Conservation (phyloP, 164 flowering plant species). For the Stephania japonica region DNA sequence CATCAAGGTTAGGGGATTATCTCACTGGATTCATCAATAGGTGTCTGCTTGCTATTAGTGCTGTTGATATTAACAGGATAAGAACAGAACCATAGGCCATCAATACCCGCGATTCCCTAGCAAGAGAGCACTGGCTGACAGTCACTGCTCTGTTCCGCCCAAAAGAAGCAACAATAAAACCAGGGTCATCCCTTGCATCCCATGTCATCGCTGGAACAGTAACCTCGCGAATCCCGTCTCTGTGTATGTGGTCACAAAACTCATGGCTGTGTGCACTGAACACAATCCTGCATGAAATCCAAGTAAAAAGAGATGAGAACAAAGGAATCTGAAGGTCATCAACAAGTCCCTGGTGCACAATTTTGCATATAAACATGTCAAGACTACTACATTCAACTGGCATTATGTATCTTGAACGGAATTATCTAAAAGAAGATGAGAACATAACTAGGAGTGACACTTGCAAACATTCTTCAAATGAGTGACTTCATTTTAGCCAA, state of each 20-base stretch:
- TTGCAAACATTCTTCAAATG: neutral
- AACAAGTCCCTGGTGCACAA: neutral
- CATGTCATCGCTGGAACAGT: constrained; percentile 68
- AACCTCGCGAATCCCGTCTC: constrained; percentile 60
- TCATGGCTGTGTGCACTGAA: constrained; percentile 58
- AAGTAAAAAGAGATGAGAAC: neutral
- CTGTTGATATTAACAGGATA: constrained; percentile 21
- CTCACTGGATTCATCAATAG: constrained; percentile 10
- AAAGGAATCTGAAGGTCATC: neutral
- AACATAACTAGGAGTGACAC: neutral
- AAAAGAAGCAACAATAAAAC: constrained; percentile 56
- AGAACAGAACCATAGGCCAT: constrained; percentile 31
- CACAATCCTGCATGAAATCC: constrained; percentile 39
- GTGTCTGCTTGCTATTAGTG: constrained; percentile 22
- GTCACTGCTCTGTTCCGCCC: constrained; percentile 29
- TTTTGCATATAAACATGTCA: neutral
- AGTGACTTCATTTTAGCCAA: neutral
- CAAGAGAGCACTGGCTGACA: constrained; percentile 52
- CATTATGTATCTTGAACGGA: neutral
- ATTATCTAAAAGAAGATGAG: neutral
- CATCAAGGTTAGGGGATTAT: constrained; percentile 1
- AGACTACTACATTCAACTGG: neutral
- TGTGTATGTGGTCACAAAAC: constrained; percentile 40
- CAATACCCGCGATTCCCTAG: constrained; percentile 47
- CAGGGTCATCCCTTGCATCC: constrained; percentile 57